Evolutionary conservation across 164 flowering plant genomes (phyloP), one percentile per base, ranked within the genome.

Genomic region (Warburgia ugandensis): DNA sequence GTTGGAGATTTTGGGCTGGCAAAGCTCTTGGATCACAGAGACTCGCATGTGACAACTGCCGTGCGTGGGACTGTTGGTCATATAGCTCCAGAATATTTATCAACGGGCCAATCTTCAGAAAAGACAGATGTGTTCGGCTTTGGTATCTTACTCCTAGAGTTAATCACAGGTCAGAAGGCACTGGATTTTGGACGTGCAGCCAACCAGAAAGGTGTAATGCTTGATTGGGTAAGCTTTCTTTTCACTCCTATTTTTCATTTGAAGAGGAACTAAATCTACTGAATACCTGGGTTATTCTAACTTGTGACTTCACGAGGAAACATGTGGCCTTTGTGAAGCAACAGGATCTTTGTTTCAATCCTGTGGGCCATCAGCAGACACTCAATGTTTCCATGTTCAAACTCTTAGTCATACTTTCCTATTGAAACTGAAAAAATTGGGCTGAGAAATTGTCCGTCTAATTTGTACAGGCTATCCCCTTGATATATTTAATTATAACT

Each of bases 1-100:
- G 95, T 86, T 23, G 95, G 95, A 53, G 95, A 86, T 71, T 86
- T 86, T 57, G 95, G 95, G 56, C 62, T 86, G 63, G 95, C 95
- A 45, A 86, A 86, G 74, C 88, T 86, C 55, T 70, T 86, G 69
- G 95, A 86, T 64, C 91, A 83, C 54, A 67, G 69, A 14, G 95
- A 86, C 42, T 86, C 95, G 16, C 95, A 86, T 54, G 95, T 86
- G 38, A 86, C 88, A 54, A 83, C 95, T 6, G 95, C 91, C 14
- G 91, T 86, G 39, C 83, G 95, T 30, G 95, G 95, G 20, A 86
- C 95, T 35, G 84, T 83, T n/a, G 95, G 95, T 23, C 91, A 86
- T 64, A 86, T 86, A 60, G 90, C 95, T 58, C 95, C 95, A 0
- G 95, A 86, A 68, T 86, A 86, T 66, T 56, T 86, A 37, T 80